Conservation (phyloP, 2,329 filamentous ascomycete species). For the Fusarium sp. region DNA sequence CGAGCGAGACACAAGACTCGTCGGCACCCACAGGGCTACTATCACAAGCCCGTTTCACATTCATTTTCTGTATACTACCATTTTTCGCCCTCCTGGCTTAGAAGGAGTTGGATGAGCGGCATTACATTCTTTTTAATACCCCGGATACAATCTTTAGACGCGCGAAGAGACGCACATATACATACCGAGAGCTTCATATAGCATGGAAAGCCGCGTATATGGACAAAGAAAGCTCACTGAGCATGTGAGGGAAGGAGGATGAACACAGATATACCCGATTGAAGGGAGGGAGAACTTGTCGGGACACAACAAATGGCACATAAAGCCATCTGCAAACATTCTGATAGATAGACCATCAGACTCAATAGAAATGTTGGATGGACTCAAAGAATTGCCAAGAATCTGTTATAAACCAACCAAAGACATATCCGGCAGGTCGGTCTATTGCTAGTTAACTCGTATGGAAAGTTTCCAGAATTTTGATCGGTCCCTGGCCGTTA, state of each 20-base stretch:
- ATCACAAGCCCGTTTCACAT: conserved; percentile 39
- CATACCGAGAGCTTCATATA: conserved; percentile 28
- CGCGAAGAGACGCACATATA: conserved; percentile 22
- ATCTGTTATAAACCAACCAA: not conserved
- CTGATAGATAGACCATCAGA: conserved; percentile 19
- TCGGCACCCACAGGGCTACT: conserved; percentile 33
- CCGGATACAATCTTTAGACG: conserved; percentile 17
- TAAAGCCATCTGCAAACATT: conserved; percentile 22
- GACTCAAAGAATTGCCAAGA: not conserved
- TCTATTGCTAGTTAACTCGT: not conserved
- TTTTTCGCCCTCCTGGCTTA: conserved; percentile 43
- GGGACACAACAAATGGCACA: conserved; percentile 12
- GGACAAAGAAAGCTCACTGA: conserved; percentile 12
- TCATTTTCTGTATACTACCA: conserved; percentile 45
- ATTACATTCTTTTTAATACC: conserved; percentile 47
- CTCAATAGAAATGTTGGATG: conserved; percentile 31
- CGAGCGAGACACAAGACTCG: conserved; percentile 42
- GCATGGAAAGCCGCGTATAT: conserved; percentile 16
- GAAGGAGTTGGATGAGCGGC: conserved; percentile 20
- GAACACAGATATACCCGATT: conserved; percentile 38
- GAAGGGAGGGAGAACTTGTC: conserved; percentile 23
- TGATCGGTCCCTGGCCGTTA: conserved; percentile 14
- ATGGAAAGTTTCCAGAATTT: not conserved
- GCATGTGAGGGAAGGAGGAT: conserved; percentile 23
- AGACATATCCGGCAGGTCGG: not conserved